Evolutionary conservation across 2,329 filamentous ascomycete genomes (phyloP).

Genomic region (Penicillium hesseltinei): DNA sequence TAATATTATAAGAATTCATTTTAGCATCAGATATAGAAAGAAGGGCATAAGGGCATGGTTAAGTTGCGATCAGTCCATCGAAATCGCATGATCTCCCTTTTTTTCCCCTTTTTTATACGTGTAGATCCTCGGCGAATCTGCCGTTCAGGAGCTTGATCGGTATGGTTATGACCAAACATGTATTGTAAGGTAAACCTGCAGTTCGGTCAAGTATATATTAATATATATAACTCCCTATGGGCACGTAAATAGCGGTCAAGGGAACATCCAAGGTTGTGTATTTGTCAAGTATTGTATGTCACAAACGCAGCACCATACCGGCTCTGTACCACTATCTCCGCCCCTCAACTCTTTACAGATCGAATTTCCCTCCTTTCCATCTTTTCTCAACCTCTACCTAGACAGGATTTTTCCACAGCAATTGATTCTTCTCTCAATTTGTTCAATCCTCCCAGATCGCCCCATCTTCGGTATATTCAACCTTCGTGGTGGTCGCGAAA

Average conservation of each 20-base stretch:
- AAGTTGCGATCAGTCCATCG: constrained; percentile 4
- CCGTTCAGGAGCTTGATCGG: constrained; percentile 4
- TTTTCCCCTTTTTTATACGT: constrained; percentile 3
- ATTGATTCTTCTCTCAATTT: constrained; percentile 14
- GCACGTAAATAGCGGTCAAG: background rate
- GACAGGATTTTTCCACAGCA: background rate
- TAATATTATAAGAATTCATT: background rate
- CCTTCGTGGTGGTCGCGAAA: constrained; percentile 1
- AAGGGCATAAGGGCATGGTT: background rate
- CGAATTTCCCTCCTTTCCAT: constrained; percentile 16
- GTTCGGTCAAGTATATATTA: background rate
- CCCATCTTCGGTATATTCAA: constrained; percentile 4
- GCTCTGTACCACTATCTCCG: constrained; percentile 15
- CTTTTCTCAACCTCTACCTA: constrained; percentile 5
- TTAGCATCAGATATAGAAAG: background rate
- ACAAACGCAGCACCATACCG: constrained; percentile 1
- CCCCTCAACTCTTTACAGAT: constrained; percentile 24
- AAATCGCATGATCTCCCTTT: constrained; percentile 10
- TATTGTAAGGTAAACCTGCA: background rate
- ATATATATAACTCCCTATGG: background rate
- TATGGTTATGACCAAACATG: constrained; percentile 2
- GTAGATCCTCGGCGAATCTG: constrained; percentile 9
- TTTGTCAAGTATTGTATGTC: constrained; percentile 5
- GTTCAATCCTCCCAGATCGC: constrained; percentile 1
- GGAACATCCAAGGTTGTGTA: background rate